A percentile compares a stretch with the other conserved stretches of the same genome.
Evolutionary conservation across 495 filamentous ascomycete species (phyloP).

Genomic region (Neurospora sp.): DNA sequence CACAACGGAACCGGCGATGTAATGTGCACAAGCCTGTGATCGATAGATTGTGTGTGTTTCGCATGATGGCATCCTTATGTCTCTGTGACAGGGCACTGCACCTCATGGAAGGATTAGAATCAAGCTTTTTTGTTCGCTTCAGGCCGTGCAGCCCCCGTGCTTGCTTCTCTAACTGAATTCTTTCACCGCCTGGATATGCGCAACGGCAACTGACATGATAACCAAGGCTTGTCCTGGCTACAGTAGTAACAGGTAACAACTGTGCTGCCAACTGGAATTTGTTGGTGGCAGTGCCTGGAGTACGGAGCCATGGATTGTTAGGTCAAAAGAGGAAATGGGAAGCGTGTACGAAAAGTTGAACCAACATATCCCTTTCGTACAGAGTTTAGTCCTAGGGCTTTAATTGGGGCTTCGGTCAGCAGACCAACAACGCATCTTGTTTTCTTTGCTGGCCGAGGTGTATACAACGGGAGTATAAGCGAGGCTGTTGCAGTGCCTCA

Average conservation of each 20-base stretch:
- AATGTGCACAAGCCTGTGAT: not conserved
- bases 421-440: not conserved
- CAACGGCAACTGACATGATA: not conserved
- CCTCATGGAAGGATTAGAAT: not conserved
- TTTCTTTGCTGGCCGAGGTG: not conserved
- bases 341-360: not conserved
- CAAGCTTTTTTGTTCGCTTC: not conserved
- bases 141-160: not conserved
- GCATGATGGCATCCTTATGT: not conserved
- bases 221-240: not conserved
- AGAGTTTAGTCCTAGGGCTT: not conserved
- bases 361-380: not conserved
- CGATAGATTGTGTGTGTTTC: not conserved
- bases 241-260: not conserved
- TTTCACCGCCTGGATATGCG: not conserved
- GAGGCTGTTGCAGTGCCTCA: not conserved
- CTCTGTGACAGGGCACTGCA: not conserved
- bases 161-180: not conserved
- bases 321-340: not conserved
- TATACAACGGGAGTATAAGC: not conserved
- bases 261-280: not conserved
- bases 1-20: not conserved
- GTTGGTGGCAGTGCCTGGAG: not conserved
- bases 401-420: not conserved
- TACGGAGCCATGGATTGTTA: not conserved